Base-by-base conservation (phyloP, 1,284 basidiomycete species). In the Thelephora terrestris region DNA sequence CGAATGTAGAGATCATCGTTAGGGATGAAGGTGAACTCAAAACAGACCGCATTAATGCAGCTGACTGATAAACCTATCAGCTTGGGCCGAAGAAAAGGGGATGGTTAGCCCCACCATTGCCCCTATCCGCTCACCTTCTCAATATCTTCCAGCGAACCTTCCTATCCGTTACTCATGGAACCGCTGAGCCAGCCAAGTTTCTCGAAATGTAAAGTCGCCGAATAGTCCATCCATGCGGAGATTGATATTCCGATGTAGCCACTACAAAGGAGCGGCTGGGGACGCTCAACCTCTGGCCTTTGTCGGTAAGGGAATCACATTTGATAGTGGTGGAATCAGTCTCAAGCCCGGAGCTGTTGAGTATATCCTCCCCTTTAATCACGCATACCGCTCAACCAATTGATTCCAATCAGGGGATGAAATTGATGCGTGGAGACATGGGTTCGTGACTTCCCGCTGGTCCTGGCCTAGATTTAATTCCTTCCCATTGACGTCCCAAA, bases 241-340 rank as follows among this genome's bases (percentile, higher is more conserved):
- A 37, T 34, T 32, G 46, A 43, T 42, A 20, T 4, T 14, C 7
- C 40, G 7, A 32, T 45, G 16, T 50, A 88, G 85, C 52, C 82
- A 86, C 64, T 94, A 94, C 74, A 85, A 84, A 37, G 91, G 90
- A 27, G 80, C 79, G 5, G 60, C 74, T 2, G 65, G 71, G 46
- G 66, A 75, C 43, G 78, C 73, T 0, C 71, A 72, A 47, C 86
- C 86, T 7, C 70, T 91, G 4, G 84, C 81, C 1, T 76, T 92
- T 50, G 88, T 94, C 38, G 91, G 91, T 42, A 94, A 94, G 58
- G 91, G 89, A 50, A 85, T 92, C 60, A 91, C 88, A 5, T 91
- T 91, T 53, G 90, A 93, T 64, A 81, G 83, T 5, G 91, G 91
- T 71, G 91, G 91, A 58, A 93, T 94, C 63, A 86, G 83, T 52